Evolutionary conservation across 2,329 filamentous ascomycete genomes (phyloP), one percentile per base, ranked within the genome.

Genomic region (Aspergillus quadrilineatus): DNA sequence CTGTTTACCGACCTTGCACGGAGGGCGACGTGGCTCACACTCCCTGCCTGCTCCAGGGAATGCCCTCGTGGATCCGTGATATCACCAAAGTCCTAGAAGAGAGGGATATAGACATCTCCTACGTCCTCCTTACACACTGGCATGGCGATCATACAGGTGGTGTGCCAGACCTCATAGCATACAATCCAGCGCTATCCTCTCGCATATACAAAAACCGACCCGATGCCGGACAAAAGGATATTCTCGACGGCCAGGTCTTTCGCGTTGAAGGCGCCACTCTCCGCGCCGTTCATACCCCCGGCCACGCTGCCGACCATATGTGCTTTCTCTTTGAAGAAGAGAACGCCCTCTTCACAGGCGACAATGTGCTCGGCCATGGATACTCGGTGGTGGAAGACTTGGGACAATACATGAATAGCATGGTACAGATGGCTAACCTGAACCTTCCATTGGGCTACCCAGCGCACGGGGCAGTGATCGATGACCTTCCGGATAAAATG

Each of bases 271-370:
- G 76, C 1, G 76, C 76, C 4, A 77, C 73, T 0, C 48, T 77
- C 30, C 67, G 63, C 0, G 74, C 76, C 1, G 47, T 79, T 1
- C 67, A 83, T 64, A 81, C 78, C 3, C 86, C 86, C 0, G 87
- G 90, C 1, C 90, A 95, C 66, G 85, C 90, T 0, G 75, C 76
- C 1, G 90, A 95, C 66, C 90, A 94, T 65, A 85, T 90, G 79
- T 85, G 82, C n/a, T 85, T 93, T 57, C 67, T 90, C 1, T 73
- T 92, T 1, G 80, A 85, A 39, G 88, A 92, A 63, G 80, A 92
- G 67, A 80, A 89, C 56, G 87, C 88, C 47, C 83, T 93, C 77
- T 91, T 93, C 68, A 92, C 89, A 0, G 90, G 86, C 1, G 90
- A 93, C 71, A 92, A 90, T 65, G 84, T 93, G 0, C 79, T 93